Base-by-base conservation (phyloP, 2,329 filamentous ascomycete genomes). In the Hymenoscyphus salicellus region DNA sequence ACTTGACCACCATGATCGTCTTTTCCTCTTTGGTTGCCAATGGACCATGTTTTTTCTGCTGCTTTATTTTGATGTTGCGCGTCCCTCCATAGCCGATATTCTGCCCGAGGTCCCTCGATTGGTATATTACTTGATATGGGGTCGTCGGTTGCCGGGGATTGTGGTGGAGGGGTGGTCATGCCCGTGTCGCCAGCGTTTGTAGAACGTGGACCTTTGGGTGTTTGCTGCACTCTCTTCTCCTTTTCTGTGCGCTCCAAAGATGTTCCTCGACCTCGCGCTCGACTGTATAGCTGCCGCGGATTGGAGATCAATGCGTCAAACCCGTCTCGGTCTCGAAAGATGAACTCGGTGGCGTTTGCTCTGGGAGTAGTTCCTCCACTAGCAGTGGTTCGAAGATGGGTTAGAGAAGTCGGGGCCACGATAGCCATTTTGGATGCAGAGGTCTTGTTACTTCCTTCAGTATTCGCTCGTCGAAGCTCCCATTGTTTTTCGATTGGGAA, bases 41-140 rank as follows among this genome's bases (percentile, higher is more conserved):
- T 88, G 23, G 86, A 88, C 86, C 86, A 88, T 20, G 81, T 84
- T 73, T 87, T 88, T 72, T 88, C 86, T 0, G 83, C 65, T 52
- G 68, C 63, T 14, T 58, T 63, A 26, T 65, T 66, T 26, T 52
- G 60, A 7, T 69, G 67, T 30, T 62, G 68, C 46, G 67, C 66
- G 66, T 72, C 72, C 66, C 74, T 74, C 74, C 74, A 76, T 17
- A 72, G 73, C 36, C 74, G 70, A 60, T 76, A 76, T 56, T 68
- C 65, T 17, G 74, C 74, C 60, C 74, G 67, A 11, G 72, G 63
- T 36, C 72, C 74, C 58, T 75, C 74, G 8, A 68, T 71, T 10
- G 74, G 74, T 28, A 70, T 72, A 20, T 66, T 71, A 59, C 63
- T 68, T 3, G 70, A 69, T 41, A 75, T 73, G 5, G 68, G 60